Conservation (phyloP, 129 eudicot genomes). For the Chrysanthemum makinoi region DNA sequence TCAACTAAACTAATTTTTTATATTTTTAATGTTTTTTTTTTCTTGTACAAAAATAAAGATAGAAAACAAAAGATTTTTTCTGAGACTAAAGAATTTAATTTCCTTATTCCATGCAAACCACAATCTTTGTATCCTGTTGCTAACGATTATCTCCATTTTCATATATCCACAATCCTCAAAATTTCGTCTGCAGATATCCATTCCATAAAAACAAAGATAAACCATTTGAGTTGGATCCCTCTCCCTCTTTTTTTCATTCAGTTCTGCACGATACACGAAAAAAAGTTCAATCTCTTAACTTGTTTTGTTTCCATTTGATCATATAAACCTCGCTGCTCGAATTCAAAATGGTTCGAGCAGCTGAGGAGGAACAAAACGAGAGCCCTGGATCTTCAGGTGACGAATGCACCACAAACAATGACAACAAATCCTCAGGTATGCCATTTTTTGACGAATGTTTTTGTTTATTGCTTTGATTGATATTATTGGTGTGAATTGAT, state of each 20-base stretch:
- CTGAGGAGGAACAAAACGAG: conserved; percentile 44
- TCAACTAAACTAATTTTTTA: too few relatives aligned
- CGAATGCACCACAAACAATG: conserved; percentile 23
- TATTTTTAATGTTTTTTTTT: too few relatives aligned
- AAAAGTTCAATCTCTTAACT: conserved; percentile 16
- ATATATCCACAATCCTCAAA: conserved; percentile 17
- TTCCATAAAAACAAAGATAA: conserved; percentile 2
- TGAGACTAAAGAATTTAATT: background rate
- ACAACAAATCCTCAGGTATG: conserved; percentile 26
- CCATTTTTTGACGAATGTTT: background rate
- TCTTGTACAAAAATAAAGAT: too few relatives aligned
- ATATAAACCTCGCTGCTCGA: conserved; percentile 35
- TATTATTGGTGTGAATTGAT: conserved; percentile 8
- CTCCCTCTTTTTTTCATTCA: conserved; percentile 27
- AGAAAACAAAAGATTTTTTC: too few relatives aligned
- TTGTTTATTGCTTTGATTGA: background rate
- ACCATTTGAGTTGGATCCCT: conserved; percentile 1
- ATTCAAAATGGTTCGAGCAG: conserved; percentile 59
- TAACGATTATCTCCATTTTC: conserved; percentile 18
- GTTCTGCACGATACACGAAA: background rate
- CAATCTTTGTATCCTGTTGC: conserved; percentile 17
- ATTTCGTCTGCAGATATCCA: conserved; percentile 18
- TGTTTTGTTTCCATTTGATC: conserved; percentile 29
- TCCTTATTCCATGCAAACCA: conserved; percentile 34
- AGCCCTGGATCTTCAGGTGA: conserved; percentile 19